Conservation (phyloP, 192 early-diverging fungal species). For the Coemansia sp. region DNA sequence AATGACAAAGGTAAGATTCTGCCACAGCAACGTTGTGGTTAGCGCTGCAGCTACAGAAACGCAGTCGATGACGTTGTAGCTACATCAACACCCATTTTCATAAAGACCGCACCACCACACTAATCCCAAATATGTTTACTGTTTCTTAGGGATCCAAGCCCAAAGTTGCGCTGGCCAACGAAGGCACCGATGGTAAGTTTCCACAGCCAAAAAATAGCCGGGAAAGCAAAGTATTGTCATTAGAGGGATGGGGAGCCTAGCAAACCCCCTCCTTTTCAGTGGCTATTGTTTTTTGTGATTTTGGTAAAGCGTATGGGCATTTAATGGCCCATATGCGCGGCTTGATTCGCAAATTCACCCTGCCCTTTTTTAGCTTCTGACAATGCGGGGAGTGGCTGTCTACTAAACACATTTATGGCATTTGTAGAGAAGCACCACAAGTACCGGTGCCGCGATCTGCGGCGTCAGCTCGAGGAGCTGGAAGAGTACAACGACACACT, state of each 20-base stretch:
- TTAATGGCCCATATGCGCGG: not conserved
- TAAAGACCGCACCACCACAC: no score
- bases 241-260: not conserved
- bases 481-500: conserved; percentile 54
- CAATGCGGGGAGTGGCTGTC: not conserved
- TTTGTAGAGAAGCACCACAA: conserved; percentile 55
- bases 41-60: no score
- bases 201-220: not conserved
- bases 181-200: conserved; percentile 25
- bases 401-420: not conserved
- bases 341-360: no score
- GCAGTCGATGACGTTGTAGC: no score
- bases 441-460: conserved; percentile 52
- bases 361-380: no score
- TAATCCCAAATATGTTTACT: not conserved
- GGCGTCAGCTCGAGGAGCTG: conserved; percentile 54
- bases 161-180: conserved; percentile 10
- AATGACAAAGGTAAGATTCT: no score
- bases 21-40: no score
- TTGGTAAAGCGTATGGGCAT: not conserved
- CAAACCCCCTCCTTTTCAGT: not conserved
- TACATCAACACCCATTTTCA: no score
- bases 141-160: conserved; percentile 21
- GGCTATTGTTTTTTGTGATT: not conserved
- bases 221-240: not conserved